Conservation (phyloP, 805 yeast species). For the Kazachstania bromeliacearum region DNA sequence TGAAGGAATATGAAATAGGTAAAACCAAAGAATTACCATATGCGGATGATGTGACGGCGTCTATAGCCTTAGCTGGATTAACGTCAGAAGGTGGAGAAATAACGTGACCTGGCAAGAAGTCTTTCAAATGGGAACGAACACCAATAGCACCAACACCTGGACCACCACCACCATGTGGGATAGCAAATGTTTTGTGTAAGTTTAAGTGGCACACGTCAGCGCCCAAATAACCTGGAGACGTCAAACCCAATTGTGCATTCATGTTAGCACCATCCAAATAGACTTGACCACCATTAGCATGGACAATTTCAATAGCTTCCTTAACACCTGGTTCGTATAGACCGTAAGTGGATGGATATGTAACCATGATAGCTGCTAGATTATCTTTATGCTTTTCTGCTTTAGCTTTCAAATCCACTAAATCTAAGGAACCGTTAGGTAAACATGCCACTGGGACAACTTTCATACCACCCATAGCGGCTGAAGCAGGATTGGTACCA, state of each 20-base stretch:
- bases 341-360: constrained; percentile 96
- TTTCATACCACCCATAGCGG: constrained; percentile 92
- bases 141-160: constrained; percentile 99
- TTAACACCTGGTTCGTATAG: constrained; percentile 87
- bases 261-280: constrained; percentile 98
- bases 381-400: constrained; percentile 58
- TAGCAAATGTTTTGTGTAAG: constrained; percentile 93
- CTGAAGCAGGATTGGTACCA: constrained; percentile 98
- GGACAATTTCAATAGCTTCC: constrained; percentile 78
- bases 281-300: constrained; percentile 84
- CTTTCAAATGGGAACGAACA: constrained; percentile 70
- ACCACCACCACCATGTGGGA: constrained; percentile 99
- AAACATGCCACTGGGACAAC: constrained; percentile 89
- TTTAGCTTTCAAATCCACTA: constrained; percentile 63
- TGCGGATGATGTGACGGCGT: constrained; percentile 85
- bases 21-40: constrained; percentile 90
- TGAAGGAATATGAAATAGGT: constrained; percentile 90
- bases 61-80: constrained; percentile 38
- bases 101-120: constrained; percentile 75
- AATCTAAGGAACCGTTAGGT: constrained; percentile 75
- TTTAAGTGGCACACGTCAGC: constrained; percentile 98
- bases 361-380: constrained; percentile 89
- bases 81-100: constrained; percentile 30
- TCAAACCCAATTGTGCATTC: constrained; percentile 97
- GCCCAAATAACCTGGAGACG: constrained; percentile 95